phyloP scores from a whole-genome alignment of 1,284 basidiomycete genomes.

The Apiotrichum veenhuisii region DNA sequence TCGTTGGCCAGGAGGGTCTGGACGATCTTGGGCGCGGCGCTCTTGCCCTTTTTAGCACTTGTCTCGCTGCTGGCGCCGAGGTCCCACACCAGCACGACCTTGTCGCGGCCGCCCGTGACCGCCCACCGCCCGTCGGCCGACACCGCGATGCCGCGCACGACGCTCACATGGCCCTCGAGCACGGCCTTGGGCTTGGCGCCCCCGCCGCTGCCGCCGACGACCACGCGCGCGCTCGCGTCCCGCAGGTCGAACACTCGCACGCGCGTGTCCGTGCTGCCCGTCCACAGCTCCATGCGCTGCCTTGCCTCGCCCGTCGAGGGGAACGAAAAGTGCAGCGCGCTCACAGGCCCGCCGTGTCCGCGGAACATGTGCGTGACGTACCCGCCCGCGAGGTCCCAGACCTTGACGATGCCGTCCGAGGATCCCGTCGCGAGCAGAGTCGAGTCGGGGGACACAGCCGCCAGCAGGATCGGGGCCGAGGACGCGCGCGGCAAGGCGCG shows the following conservation, averaged over 20 bases:
- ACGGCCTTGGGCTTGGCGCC: constrained; percentile 68
- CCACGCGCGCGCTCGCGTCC: constrained; percentile 57
- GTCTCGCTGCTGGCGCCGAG: too few species aligned
- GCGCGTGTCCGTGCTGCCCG: constrained; percentile 80
- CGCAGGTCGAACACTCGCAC: constrained; percentile 86
- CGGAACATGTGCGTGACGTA: constrained; percentile 93
- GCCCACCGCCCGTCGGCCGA: constrained; percentile 81
- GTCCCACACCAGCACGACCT: constrained; percentile 87
- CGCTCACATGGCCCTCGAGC: constrained; percentile 85
- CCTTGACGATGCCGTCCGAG: constrained; percentile 92
- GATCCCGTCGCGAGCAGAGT: constrained; percentile 91
- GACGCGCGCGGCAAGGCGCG: constrained; percentile 79
- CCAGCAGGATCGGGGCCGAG: constrained; percentile 88
- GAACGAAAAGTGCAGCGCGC: constrained; percentile 77
- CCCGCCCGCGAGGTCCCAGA: constrained; percentile 86
- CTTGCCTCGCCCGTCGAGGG: constrained; percentile 51
- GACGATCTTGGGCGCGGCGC: constrained; percentile 58
- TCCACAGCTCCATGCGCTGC: constrained; percentile 71
- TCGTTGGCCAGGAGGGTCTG: constrained; percentile 84
- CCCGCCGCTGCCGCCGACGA: constrained; percentile 28
- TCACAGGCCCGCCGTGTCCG: constrained; percentile 94
- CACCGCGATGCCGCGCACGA: constrained; percentile 80
- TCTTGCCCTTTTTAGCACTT: constrained; percentile 57
- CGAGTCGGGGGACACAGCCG: constrained; percentile 76
- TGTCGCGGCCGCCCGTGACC: constrained; percentile 82